Percentiles rank a stretch among this genome's conserved stretches.
These are phyloP conservation scores for Coffea humblotiana DNA, from an alignment of 305 asterid species.

Conservation along the genomic window DNA sequence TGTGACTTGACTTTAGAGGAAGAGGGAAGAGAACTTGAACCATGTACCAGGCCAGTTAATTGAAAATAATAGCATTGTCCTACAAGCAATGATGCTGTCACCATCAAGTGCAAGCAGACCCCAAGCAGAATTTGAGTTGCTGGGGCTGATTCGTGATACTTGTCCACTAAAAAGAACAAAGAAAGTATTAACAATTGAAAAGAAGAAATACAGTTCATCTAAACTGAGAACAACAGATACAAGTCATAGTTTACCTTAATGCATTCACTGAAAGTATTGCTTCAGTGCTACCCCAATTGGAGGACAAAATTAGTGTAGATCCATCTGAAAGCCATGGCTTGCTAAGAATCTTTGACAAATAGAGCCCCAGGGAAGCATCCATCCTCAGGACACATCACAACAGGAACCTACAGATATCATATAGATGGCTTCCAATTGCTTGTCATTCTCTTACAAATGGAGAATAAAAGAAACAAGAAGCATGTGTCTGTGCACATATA, in stretches of 20 bases:
- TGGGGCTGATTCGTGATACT: conserved; percentile 70
- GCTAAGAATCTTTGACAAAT: conserved; percentile 52
- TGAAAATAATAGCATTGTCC: conserved; percentile 23
- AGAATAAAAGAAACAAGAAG: background rate
- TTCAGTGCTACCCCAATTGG: conserved; percentile 76
- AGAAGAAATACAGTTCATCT: background rate
- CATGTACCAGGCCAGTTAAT: background rate
- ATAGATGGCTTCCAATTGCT: conserved; percentile 1
- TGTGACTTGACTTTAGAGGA: conserved; percentile 12
- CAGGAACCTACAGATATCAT: conserved; percentile 63
- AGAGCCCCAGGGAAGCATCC: conserved; percentile 94
- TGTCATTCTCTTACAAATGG: background rate
- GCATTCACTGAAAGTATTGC: conserved; percentile 58
- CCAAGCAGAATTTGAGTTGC: conserved; percentile 67
- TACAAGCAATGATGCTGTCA: conserved; percentile 72
- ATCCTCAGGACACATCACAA: conserved; percentile 75
- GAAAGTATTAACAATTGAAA: conserved; percentile 16
- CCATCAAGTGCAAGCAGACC: conserved; percentile 68
- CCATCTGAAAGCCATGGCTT: conserved; percentile 97
- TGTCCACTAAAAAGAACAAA: conserved; percentile 53
- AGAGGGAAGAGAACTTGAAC: conserved; percentile 10
- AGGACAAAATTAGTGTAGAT: conserved; percentile 59
- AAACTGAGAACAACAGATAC: conserved; percentile 20
- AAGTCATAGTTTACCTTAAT: conserved; percentile 51
- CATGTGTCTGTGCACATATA: no score